Evolutionary conservation across 2,329 filamentous ascomycete genomes (phyloP).

Genomic region (Penicillium sp.): DNA sequence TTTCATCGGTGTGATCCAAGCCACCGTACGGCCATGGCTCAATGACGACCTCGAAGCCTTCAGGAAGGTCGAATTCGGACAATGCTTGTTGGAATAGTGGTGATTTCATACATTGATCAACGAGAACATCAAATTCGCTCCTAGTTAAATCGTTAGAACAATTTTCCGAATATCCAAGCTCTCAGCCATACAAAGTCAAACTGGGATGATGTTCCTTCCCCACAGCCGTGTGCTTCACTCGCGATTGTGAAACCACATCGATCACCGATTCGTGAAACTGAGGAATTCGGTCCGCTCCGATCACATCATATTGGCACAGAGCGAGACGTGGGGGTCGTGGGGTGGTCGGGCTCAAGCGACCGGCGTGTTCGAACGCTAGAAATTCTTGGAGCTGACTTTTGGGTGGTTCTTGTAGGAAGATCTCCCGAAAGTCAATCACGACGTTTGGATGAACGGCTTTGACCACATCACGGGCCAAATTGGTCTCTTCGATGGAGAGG

Average conservation of each 20-base stretch:
- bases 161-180: background rate
- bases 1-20: constrained; percentile 49
- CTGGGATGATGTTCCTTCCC: constrained; percentile 51
- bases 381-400: constrained; percentile 52
- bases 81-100: constrained; percentile 54
- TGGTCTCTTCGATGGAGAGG: constrained; percentile 37
- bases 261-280: constrained; percentile 57
- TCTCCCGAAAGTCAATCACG: constrained; percentile 50
- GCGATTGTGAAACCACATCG: constrained; percentile 46
- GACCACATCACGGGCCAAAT: constrained; percentile 37
- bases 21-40: constrained; percentile 61
- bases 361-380: constrained; percentile 51
- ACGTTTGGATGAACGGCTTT: constrained; percentile 30
- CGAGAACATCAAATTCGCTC: constrained; percentile 49
- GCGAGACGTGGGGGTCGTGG: constrained; percentile 52
- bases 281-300: constrained; percentile 52
- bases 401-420: constrained; percentile 52
- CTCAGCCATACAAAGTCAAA: constrained; percentile 43
- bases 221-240: constrained; percentile 48
- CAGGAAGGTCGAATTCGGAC: constrained; percentile 53
- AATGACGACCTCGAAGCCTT: constrained; percentile 57
- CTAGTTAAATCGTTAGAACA: constrained; percentile 20
- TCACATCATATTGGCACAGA: constrained; percentile 57
- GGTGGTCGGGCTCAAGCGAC: constrained; percentile 40
- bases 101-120: constrained; percentile 53